These are phyloP conservation scores for Xylaria castorea DNA, from an alignment of 495 filamentous ascomycete species.

Conservation along the genomic window DNA sequence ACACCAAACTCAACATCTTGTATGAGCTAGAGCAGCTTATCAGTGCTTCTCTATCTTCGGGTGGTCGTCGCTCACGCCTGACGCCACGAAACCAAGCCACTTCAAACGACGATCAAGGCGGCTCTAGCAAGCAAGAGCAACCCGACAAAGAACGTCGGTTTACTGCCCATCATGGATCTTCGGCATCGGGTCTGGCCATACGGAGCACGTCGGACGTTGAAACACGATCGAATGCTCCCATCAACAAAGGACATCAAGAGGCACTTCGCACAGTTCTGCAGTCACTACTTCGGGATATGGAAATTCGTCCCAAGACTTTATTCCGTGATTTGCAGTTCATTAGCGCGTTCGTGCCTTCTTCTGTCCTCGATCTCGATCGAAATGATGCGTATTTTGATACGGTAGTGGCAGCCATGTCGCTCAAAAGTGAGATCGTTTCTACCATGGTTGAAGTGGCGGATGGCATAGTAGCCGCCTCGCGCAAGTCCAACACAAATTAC, in stretches of 20 bases:
- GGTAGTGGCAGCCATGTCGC: constrained; percentile 80
- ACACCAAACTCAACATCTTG: constrained; percentile 81
- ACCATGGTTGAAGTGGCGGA: constrained; percentile 90
- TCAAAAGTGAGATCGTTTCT: constrained; percentile 88
- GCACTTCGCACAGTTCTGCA: constrained; percentile 81
- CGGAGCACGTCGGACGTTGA: constrained; percentile 33
- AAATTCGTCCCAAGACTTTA: constrained; percentile 84
- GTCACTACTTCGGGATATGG: constrained; percentile 75
- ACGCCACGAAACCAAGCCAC: constrained; percentile 35
- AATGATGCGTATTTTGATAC: constrained; percentile 97
- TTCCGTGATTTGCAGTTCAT: constrained; percentile 97
- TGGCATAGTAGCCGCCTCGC: constrained; percentile 68
- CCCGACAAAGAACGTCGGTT: constrained; percentile 28
- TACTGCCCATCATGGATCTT: constrained; percentile 8
- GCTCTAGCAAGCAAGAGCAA: constrained; percentile 28
- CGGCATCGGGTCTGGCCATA: constrained; percentile 13
- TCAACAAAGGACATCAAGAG: constrained; percentile 68
- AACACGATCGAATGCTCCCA: constrained; percentile 53
- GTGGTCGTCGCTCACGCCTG: constrained; percentile 46
- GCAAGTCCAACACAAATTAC: constrained; percentile 50
- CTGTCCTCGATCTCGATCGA: constrained; percentile 81
- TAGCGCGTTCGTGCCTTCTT: constrained; percentile 84
- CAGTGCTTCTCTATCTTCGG: constrained; percentile 69
- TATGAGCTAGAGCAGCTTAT: constrained; percentile 84
- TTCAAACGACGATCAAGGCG: constrained; percentile 32